phyloP scores from a whole-genome alignment of 148 eudicot species.

The Agrostemma githago region DNA sequence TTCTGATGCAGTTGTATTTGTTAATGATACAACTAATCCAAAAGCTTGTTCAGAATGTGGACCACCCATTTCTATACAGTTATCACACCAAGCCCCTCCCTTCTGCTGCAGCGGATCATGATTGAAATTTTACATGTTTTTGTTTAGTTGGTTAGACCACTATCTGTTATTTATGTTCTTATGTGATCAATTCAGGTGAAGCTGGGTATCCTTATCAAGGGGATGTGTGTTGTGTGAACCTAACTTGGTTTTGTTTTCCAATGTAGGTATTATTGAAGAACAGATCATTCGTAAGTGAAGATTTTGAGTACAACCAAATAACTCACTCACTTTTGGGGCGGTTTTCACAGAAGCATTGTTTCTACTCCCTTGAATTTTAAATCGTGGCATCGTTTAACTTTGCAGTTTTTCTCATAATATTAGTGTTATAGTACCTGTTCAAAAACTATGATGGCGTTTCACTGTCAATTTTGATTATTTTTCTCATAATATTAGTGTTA shows the following conservation, averaged over 20 bases:
- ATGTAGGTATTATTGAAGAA: background rate
- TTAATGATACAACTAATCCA: background rate
- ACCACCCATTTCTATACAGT: background rate
- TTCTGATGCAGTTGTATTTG: background rate
- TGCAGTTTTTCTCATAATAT: background rate
- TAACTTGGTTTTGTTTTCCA: background rate
- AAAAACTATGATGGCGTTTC: no score
- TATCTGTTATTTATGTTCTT: background rate
- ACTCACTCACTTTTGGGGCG: background rate
- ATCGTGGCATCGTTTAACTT: no score
- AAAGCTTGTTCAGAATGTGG: background rate
- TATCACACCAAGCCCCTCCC: background rate
- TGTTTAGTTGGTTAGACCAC: background rate
- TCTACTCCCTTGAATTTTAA: background rate
- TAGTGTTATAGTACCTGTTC: no score
- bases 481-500: no score
- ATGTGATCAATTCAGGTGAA: conserved; percentile 39
- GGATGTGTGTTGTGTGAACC: background rate
- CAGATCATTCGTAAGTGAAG: background rate
- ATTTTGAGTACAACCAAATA: background rate
- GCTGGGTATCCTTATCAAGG: conserved; percentile 29
- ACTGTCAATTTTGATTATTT: no score
- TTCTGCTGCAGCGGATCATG: background rate
- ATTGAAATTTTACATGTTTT: no score
- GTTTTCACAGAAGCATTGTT: background rate